Conservation (phyloP, 805 yeast species). For the Scheffersomyces stipitis region DNA sequence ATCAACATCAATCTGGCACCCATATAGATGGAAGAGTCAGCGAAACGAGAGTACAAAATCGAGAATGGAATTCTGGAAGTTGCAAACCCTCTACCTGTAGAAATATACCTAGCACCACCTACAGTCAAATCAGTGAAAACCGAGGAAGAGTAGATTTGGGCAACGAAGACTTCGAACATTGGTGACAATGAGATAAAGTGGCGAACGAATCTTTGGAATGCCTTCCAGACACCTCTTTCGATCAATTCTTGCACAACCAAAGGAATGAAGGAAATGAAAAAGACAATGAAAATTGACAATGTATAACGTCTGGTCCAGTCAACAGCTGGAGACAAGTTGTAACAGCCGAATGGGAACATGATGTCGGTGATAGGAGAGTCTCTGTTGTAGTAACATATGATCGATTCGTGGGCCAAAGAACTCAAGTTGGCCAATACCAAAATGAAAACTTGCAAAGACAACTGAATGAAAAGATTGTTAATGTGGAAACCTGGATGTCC, state of each 20-base stretch:
- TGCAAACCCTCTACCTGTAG: conserved; percentile 87
- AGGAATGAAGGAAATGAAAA: conserved; percentile 78
- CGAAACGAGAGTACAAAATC: conserved; percentile 72
- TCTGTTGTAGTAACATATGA: conserved; percentile 65
- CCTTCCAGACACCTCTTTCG: conserved; percentile 80
- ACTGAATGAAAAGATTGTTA: conserved; percentile 74
- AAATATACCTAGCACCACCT: conserved; percentile 86
- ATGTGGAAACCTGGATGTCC: conserved; percentile 88
- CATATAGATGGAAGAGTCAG: conserved; percentile 79
- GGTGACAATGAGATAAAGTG: conserved; percentile 74
- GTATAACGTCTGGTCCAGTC: conserved; percentile 84
- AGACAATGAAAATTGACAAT: conserved; percentile 76
- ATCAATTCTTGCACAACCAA: conserved; percentile 75
- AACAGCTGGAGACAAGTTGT: conserved; percentile 69
- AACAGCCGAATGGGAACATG: conserved; percentile 67
- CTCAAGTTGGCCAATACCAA: conserved; percentile 69
- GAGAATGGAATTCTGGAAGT: conserved; percentile 78
- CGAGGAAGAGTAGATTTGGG: conserved; percentile 75
- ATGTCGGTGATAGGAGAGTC: conserved; percentile 68
- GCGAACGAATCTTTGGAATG: conserved; percentile 64
- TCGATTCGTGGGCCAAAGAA: conserved; percentile 70
- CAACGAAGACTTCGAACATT: conserved; percentile 79
- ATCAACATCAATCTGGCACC: conserved; percentile 78
- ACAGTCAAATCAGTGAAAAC: conserved; percentile 68
- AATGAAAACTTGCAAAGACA: conserved; percentile 72